phyloP scores from a whole-genome alignment of 2,329 filamentous ascomycete genomes.

The Sporothrix globosa region DNA sequence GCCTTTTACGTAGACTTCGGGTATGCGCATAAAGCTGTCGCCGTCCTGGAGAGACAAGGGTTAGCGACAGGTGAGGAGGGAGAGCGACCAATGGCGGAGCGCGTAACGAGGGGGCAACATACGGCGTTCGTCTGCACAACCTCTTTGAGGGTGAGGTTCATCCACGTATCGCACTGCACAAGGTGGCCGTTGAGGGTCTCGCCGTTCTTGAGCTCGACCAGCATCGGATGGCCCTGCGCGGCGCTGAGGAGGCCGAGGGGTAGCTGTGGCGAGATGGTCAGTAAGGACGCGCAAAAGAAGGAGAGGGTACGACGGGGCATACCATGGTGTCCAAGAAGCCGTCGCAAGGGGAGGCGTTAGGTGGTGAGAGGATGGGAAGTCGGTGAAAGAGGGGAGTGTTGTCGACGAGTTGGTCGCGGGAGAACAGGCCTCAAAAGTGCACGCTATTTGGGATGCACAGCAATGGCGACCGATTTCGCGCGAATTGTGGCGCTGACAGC shows the following conservation, averaged over 20 bases:
- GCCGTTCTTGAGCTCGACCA: conserved; percentile 95
- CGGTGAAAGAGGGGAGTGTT: conserved; percentile 16
- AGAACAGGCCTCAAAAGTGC: conserved; percentile 12
- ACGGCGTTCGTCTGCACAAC: conserved; percentile 93
- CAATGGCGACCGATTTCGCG: conserved; percentile 8
- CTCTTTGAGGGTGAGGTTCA: conserved; percentile 97
- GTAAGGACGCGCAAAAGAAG: conserved; percentile 23
- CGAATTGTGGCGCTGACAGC: conserved; percentile 29
- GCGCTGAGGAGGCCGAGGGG: conserved; percentile 86
- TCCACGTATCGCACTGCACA: conserved; percentile 98
- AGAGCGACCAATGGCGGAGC: neutral
- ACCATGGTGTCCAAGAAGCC: conserved; percentile 33
- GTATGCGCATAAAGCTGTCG: conserved; percentile 87
- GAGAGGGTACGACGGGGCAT: neutral
- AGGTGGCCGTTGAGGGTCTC: conserved; percentile 96
- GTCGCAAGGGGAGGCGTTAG: conserved; percentile 26
- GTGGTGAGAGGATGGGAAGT: conserved; percentile 13
- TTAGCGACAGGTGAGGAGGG: neutral
- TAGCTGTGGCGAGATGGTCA: conserved; percentile 51
- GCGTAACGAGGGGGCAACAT: conserved; percentile 38
- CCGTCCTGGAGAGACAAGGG: conserved; percentile 67
- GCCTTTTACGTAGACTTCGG: conserved; percentile 94
- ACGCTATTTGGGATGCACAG: neutral
- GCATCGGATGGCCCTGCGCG: conserved; percentile 96
- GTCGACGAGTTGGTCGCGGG: neutral